Base-by-base conservation (phyloP, 2,329 filamentous ascomycete genomes). In the Alternaria alternata region DNA sequence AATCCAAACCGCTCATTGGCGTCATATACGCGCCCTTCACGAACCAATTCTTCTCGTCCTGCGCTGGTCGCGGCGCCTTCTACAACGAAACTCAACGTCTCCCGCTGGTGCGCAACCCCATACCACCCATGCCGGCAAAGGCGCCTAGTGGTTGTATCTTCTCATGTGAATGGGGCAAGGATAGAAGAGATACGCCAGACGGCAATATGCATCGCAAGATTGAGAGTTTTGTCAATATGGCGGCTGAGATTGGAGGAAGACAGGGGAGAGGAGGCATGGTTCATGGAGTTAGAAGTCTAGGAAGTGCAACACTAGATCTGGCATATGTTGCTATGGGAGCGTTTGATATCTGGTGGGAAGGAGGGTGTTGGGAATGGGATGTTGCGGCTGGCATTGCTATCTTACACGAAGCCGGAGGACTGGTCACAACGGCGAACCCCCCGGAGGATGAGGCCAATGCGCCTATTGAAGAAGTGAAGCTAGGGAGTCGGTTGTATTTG, bases 281-380 rank as follows among this genome's bases (percentile, higher is more conserved):
- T 7, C 91, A 93, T 76, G 91, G 91, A 0, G 82, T 93, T 46
- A 80, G 91, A 62, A 91, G 89, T 75, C 74, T 93, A 58, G 90
- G 90, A 24, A 86, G 89, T 71, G 91, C 91, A 8, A 91, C 91
- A 1, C 73, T 93, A 54, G 91, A 93, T 75, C 78, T 93, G 49
- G 90, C 90, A 0, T 93, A 93, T 74, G 87, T 87, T 9, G 91
- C 91, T 12, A 91, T 91, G 85, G 91, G 91, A 0, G 83, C 87
- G 0, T 89, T 93, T 66, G 91, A 93, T 77, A 91, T 93, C 11
- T 93, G 91, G 90, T 93, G 90, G 90, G 90, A 93, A 73, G 91
- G 90, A 3, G 90, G 90, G 0, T 92, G 90, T 70, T 92, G 90
- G 90, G 91, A 93, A 77, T 93, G 91, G 90, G 91, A 93, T 66